Conservation (phyloP, 257 asterid species). For the Nicotiana benthamiana region DNA sequence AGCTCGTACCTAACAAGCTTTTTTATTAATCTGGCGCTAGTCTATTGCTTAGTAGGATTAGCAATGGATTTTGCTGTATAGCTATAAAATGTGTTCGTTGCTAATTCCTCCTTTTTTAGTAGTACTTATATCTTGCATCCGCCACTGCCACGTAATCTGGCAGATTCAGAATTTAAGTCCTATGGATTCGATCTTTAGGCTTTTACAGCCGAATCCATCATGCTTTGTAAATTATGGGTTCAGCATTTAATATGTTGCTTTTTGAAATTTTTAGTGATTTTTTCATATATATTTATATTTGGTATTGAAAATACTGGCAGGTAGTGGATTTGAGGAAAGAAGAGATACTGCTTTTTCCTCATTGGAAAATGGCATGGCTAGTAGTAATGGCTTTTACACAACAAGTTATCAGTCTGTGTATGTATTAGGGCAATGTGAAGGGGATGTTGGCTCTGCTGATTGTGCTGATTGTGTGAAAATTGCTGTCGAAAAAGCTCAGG, state of each 20-base stretch:
- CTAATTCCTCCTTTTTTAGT: too few relatives aligned
- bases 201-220: neutral
- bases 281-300: neutral
- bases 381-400: conserved; percentile 53
- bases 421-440: conserved; percentile 91
- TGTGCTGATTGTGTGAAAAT: conserved; percentile 77
- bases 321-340: conserved; percentile 75
- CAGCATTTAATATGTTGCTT: neutral
- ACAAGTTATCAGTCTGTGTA: conserved; percentile 50
- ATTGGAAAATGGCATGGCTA: conserved; percentile 59
- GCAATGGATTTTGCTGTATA: too few relatives aligned
- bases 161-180: neutral
- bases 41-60: too few relatives aligned
- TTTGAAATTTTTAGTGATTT: neutral
- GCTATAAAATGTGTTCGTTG: too few relatives aligned
- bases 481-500: conserved; percentile 96
- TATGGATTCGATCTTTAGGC: neutral
- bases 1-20: too few relatives aligned
- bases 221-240: neutral
- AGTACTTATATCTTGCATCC: neutral
- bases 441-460: conserved; percentile 75
- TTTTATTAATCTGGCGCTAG: too few relatives aligned
- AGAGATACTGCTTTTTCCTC: conserved; percentile 70
- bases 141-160: neutral
- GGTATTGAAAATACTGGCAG: conserved; percentile 1